Percentiles rank a stretch among this genome's conserved stretches.
Evolutionary conservation across 768 basidiomycete genomes (phyloP).

Genomic region (Boletus reticulatus): DNA sequence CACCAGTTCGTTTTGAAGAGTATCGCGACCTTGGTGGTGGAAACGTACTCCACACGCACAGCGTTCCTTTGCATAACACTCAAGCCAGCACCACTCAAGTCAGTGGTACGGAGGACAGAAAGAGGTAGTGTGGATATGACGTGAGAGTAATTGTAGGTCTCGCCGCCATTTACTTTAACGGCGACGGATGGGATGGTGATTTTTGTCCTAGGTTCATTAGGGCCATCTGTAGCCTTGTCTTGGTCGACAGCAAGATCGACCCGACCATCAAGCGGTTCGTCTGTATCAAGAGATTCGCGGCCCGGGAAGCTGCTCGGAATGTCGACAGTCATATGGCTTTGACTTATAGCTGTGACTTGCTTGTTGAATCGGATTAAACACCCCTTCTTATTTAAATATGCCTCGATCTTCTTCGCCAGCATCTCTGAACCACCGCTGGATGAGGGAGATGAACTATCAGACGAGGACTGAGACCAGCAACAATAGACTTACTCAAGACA

Average conservation of each 20-base stretch:
- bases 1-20: conserved; percentile 15
- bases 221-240: background rate
- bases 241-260: background rate
- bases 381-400: background rate
- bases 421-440: conserved; percentile 3
- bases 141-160: conserved; percentile 9
- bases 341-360: conserved; percentile 3
- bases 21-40: background rate
- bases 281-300: background rate
- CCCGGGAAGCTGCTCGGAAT: background rate
- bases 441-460: background rate
- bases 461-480: background rate
- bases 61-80: conserved; percentile 8
- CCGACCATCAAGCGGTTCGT: background rate
- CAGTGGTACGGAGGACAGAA: conserved; percentile 1
- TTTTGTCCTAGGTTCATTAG: background rate
- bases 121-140: conserved; percentile 10
- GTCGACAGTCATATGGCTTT: background rate
- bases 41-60: background rate
- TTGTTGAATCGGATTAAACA: background rate
- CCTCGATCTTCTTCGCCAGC: background rate
- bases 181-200: background rate
- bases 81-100: conserved; percentile 3
- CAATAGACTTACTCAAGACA: conserved; percentile 6
- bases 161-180: conserved; percentile 3